A percentile compares a stretch with the other conserved stretches of the same genome.
Conservation (phyloP, 495 filamentous ascomycete species). For the Penicillium arizonense region DNA sequence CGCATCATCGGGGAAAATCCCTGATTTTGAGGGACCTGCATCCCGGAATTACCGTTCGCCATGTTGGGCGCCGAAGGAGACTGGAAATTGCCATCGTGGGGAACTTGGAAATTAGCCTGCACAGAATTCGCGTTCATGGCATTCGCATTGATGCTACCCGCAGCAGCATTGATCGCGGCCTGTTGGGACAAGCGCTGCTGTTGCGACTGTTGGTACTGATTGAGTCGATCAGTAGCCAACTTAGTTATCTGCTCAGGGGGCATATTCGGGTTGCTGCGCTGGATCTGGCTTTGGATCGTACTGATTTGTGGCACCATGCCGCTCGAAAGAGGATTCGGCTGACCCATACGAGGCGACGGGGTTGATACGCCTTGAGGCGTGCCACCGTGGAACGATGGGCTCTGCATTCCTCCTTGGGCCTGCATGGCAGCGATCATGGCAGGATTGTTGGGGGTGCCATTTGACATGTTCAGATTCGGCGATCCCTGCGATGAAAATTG, state of each 20-base stretch:
- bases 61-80: conserved; percentile 29
- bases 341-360: conserved; percentile 50
- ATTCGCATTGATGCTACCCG: conserved; percentile 44
- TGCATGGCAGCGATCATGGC: conserved; percentile 55
- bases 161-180: conserved; percentile 66
- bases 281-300: conserved; percentile 49
- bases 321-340: conserved; percentile 51
- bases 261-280: conserved; percentile 53
- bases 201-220: conserved; percentile 52
- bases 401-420: conserved; percentile 47
- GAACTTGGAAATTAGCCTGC: conserved; percentile 41
- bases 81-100: conserved; percentile 42
- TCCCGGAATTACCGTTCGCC: conserved; percentile 34
- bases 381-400: conserved; percentile 45
- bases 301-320: conserved; percentile 56
- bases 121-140: conserved; percentile 17
- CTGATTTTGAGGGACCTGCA: conserved; percentile 54
- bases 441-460: conserved; percentile 51
- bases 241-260: conserved; percentile 58
- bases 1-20: conserved; percentile 73
- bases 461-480: conserved; percentile 41
- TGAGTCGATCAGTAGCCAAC: conserved; percentile 59
- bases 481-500: conserved; percentile 45
- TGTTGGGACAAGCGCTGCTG: conserved; percentile 53
- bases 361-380: conserved; percentile 46